Conservation (phyloP, 306 rosid genomes). For the Malus orientalis region DNA sequence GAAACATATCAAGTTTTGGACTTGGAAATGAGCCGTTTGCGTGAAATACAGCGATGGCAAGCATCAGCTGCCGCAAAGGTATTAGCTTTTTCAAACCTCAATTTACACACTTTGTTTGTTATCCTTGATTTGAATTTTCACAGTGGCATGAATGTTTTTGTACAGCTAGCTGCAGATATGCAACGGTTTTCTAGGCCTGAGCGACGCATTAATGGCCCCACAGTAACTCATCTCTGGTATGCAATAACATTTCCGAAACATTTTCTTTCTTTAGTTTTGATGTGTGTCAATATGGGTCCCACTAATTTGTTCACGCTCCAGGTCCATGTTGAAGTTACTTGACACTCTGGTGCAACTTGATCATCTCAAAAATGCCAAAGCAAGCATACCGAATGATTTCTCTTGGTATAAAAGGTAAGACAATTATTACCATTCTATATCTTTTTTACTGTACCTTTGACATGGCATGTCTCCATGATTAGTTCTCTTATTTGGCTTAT, state of each 20-base stretch:
- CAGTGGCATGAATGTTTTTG: constrained; percentile 8
- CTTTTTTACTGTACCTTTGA: neutral
- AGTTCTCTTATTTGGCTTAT: neutral
- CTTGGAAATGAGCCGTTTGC: constrained; percentile 97
- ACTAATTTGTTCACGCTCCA: constrained; percentile 28
- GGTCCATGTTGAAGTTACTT: constrained; percentile 97
- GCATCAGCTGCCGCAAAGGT: constrained; percentile 92
- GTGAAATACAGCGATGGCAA: constrained; percentile 98
- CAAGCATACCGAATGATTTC: constrained; percentile 98
- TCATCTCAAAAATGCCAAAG: constrained; percentile 97
- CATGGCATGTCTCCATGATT: neutral
- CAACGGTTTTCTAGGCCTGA: constrained; percentile 98
- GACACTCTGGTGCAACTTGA: constrained; percentile 97
- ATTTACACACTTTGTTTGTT: constrained; percentile 3
- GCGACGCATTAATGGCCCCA: constrained; percentile 94
- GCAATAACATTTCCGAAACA: constrained; percentile 16
- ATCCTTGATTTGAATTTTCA: constrained; percentile 9
- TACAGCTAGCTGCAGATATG: constrained; percentile 97
- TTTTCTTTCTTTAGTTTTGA: neutral
- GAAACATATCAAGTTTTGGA: constrained; percentile 97
- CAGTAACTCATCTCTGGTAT: constrained; percentile 90
- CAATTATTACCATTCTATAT: neutral
- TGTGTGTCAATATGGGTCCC: neutral
- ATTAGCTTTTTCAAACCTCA: neutral
- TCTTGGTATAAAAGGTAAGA: constrained; percentile 96